These are phyloP conservation scores for Beauveria australis DNA, from an alignment of 2,329 filamentous ascomycete species.

Conservation along the genomic window DNA sequence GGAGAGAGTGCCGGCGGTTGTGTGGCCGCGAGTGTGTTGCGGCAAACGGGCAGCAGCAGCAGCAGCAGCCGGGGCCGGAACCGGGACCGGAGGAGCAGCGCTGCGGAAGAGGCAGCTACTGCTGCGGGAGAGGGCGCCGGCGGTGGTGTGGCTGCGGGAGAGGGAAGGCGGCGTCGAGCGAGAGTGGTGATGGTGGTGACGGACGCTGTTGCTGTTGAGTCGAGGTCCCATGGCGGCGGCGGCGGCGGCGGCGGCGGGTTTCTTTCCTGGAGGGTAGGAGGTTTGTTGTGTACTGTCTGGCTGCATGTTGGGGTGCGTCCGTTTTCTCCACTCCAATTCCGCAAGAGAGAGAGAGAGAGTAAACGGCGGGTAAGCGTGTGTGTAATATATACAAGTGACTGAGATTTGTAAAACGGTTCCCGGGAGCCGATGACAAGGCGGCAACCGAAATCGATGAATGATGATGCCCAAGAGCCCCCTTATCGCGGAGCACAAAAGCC, in stretches of 20 bases:
- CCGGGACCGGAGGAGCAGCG: no score
- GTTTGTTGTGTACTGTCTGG: not conserved
- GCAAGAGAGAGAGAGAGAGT: not conserved
- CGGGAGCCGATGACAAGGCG: no score
- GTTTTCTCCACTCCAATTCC: not conserved
- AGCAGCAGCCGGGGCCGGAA: no score
- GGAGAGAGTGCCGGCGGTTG: not conserved
- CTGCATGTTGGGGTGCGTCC: not conserved
- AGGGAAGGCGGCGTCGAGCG: not conserved
- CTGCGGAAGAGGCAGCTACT: not conserved
- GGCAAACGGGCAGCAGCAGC: no score
- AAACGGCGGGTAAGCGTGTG: not conserved
- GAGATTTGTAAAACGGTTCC: no score
- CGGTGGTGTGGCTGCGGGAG: no score
- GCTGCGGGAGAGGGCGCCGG: no score
- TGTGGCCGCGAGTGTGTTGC: not conserved
- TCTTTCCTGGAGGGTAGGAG: not conserved
- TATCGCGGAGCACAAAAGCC: no score
- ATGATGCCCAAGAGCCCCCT: no score
- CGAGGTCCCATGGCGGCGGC: not conserved
- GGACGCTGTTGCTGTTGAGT: not conserved
- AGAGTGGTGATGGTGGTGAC: not conserved
- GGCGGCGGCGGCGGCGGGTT: not conserved
- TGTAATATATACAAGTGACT: not conserved
- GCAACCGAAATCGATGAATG: no score